Percentiles rank a stretch among this genome's conserved stretches.
These are phyloP conservation scores for Escallonia herrerae DNA, from an alignment of 129 eudicot genomes.

Conservation along the genomic window DNA sequence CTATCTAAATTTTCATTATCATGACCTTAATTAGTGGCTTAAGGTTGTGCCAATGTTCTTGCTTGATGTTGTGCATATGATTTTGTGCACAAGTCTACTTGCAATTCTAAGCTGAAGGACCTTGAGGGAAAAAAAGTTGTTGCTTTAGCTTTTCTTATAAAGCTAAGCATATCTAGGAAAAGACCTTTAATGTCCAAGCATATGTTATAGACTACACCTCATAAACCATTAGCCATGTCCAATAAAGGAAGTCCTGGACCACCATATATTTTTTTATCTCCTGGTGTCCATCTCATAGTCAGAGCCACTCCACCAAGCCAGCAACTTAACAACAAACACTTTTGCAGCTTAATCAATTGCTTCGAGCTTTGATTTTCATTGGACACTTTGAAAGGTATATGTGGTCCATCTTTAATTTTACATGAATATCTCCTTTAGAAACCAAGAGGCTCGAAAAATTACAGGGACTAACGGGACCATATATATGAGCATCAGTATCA, in stretches of 20 bases:
- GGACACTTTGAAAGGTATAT: constrained; percentile 25
- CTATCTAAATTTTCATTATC: not conserved
- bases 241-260: constrained; percentile 36
- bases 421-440: too few relatives aligned
- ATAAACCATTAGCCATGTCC: constrained; percentile 32
- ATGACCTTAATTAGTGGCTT: not conserved
- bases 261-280: constrained; percentile 28
- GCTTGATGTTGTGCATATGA: not conserved
- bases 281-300: constrained; percentile 13
- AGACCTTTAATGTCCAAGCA: constrained; percentile 26
- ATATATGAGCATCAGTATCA: too few relatives aligned
- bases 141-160: not conserved
- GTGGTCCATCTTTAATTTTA: constrained; percentile 28
- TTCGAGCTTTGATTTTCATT: constrained; percentile 34
- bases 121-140: constrained; percentile 10
- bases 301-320: constrained; percentile 36
- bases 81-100: not conserved
- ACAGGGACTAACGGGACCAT: too few relatives aligned
- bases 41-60: not conserved
- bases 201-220: constrained; percentile 25
- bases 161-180: constrained; percentile 16
- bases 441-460: too few relatives aligned
- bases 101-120: not conserved
- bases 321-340: constrained; percentile 20
- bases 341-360: constrained; percentile 35